Conservation (phyloP, 129 eudicot genomes). For the Flaveria sonorensis region DNA sequence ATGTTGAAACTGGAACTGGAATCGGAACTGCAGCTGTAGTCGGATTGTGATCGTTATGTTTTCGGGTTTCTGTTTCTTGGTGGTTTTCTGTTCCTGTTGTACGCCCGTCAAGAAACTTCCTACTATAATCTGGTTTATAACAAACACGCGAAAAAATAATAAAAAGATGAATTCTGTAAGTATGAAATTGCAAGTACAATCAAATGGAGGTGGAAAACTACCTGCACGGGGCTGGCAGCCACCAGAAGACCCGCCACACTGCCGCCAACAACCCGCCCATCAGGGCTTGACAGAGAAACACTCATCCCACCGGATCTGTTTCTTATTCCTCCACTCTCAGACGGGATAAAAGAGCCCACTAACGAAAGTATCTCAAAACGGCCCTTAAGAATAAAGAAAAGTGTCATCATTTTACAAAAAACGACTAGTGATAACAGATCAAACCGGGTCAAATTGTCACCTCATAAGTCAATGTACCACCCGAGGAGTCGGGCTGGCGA, state of each 20-base stretch:
- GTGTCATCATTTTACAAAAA: background rate
- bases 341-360: conserved; percentile 83
- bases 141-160: background rate
- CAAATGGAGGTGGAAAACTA: conserved; percentile 18
- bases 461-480: conserved; percentile 88
- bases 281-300: conserved; percentile 76
- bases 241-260: conserved; percentile 88
- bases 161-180: background rate
- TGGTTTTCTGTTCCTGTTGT: conserved; percentile 75
- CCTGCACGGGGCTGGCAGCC: conserved; percentile 96
- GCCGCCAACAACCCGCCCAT: conserved; percentile 95
- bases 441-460: conserved; percentile 27
- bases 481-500: conserved; percentile 91
- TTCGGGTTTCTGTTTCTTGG: conserved; percentile 66
- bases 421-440: background rate
- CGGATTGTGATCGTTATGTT: conserved; percentile 34
- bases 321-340: conserved; percentile 70
- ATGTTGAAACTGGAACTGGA: background rate
- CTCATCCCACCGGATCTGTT: conserved; percentile 94
- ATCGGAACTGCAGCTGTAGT: conserved; percentile 41
- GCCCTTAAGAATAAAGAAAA: conserved; percentile 57
- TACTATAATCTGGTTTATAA: conserved; percentile 64
- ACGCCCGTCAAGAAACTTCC: conserved; percentile 86
- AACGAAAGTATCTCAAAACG: conserved; percentile 87
- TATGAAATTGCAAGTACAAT: background rate